Evolutionary conservation across 768 basidiomycete species (phyloP).

Genomic region (Podaxis rugospora): DNA sequence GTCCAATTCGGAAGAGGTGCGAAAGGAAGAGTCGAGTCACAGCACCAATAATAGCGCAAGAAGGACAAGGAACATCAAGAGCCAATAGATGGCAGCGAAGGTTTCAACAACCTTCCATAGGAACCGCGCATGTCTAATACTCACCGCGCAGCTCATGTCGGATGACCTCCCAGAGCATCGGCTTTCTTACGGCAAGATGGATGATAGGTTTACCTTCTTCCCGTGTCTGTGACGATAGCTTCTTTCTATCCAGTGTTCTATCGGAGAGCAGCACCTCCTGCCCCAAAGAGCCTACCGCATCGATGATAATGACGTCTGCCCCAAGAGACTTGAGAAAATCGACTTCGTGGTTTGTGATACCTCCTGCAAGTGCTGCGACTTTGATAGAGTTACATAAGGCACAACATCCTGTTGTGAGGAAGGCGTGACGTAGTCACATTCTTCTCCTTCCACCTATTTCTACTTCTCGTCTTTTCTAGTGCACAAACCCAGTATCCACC

Average conservation of each 20-base stretch:
- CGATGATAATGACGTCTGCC: slow-evolving; percentile 83
- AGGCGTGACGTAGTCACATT: no score
- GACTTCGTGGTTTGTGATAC: slow-evolving; percentile 98
- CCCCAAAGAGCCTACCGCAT: slow-evolving; percentile 78
- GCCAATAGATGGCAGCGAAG: slow-evolving; percentile 93
- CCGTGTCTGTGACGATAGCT: slow-evolving; percentile 84
- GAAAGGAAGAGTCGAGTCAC: background rate
- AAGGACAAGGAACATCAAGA: slow-evolving; percentile 16
- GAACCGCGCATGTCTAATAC: slow-evolving; percentile 68
- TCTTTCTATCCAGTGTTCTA: slow-evolving; percentile 77
- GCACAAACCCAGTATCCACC: slow-evolving; percentile 30
- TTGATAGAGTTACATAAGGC: background rate
- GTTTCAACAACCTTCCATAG: slow-evolving; percentile 80
- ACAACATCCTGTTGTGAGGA: background rate
- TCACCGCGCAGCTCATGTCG: slow-evolving; percentile 74
- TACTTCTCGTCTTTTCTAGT: no score
- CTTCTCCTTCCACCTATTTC: no score
- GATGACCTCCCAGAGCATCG: slow-evolving; percentile 68
- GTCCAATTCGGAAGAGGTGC: slow-evolving; percentile 79
- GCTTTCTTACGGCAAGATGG: slow-evolving; percentile 81
- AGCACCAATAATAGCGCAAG: background rate
- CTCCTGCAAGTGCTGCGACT: slow-evolving; percentile 95
- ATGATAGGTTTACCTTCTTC: slow-evolving; percentile 74
- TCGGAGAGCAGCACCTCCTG: slow-evolving; percentile 56
- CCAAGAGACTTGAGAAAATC: slow-evolving; percentile 77